These are phyloP conservation scores for Asterophora parasitica DNA, from an alignment of 768 basidiomycete species.

Conservation along the genomic window DNA sequence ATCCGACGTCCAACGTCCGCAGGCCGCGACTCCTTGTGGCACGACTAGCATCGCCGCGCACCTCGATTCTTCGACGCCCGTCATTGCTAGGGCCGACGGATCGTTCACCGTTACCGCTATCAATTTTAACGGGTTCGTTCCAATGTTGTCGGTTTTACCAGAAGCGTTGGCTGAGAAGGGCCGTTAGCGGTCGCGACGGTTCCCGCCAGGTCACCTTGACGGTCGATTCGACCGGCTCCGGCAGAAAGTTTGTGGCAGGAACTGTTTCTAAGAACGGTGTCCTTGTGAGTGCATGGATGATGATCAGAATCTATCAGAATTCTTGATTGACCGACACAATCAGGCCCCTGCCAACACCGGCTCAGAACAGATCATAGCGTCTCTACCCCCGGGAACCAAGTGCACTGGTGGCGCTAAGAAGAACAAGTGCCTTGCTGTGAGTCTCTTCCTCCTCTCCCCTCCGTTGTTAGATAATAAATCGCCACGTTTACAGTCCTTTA, in stretches of 20 bases:
- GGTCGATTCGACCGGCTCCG: conserved; percentile 42
- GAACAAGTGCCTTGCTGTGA: conserved; percentile 45
- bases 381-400: conserved; percentile 43
- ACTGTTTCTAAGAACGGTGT: conserved; percentile 43
- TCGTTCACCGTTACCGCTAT: conserved; percentile 34
- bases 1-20: conserved; percentile 22
- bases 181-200: conserved; percentile 38
- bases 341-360: conserved; percentile 35
- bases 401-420: conserved; percentile 44
- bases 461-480: not conserved
- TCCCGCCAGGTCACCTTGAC: conserved; percentile 41
- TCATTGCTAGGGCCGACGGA: conserved; percentile 36
- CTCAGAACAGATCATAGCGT: conserved; percentile 36
- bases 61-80: conserved; percentile 34
- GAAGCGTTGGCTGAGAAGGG: not conserved
- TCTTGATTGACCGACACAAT: not conserved
- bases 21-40: not conserved
- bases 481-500: conserved; percentile 32
- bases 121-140: conserved; percentile 42
- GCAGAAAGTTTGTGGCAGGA: conserved; percentile 31
- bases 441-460: conserved; percentile 9
- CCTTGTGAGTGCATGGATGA: conserved; percentile 28
- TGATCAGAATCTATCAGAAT: not conserved
- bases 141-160: not conserved
- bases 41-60: conserved; percentile 32